Evolutionary conservation across 2,329 filamentous ascomycete genomes (phyloP).

Genomic region (Colletotrichum kahawae): DNA sequence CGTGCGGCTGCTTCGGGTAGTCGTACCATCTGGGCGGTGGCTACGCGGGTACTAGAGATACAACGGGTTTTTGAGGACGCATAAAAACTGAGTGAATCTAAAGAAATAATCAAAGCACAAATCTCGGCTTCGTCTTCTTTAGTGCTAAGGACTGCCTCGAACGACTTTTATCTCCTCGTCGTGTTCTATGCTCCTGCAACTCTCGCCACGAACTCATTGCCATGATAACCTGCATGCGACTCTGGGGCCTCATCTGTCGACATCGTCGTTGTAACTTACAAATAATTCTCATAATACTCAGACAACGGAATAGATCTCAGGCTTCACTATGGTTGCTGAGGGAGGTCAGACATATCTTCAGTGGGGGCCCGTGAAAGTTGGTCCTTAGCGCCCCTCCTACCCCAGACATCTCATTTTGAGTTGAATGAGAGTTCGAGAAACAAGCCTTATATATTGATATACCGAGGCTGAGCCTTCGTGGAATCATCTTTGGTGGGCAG

Average conservation of each 20-base stretch:
- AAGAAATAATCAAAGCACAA: neutral
- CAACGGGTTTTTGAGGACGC: accelerated
- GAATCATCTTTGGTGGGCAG: neutral
- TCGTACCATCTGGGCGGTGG: neutral
- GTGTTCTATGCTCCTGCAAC: neutral
- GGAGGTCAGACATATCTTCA: neutral
- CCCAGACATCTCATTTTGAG: neutral
- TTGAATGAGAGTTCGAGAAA: neutral
- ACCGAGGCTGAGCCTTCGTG: neutral
- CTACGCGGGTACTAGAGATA: neutral
- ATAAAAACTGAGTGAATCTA: neutral
- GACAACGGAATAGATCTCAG: neutral
- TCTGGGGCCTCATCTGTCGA: neutral
- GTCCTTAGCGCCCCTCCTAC: neutral
- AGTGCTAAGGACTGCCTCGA: neutral
- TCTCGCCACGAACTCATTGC: neutral
- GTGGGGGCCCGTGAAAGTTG: neutral
- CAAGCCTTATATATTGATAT: accelerated
- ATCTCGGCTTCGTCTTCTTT: neutral
- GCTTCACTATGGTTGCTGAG: neutral
- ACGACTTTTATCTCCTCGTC: neutral
- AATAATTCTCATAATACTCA: neutral
- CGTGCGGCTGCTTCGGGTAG: neutral
- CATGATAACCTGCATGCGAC: neutral
- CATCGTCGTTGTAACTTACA: neutral